Evolutionary conservation across 2,329 filamentous ascomycete genomes (phyloP).

Genomic region (Bipolaris cookei): DNA sequence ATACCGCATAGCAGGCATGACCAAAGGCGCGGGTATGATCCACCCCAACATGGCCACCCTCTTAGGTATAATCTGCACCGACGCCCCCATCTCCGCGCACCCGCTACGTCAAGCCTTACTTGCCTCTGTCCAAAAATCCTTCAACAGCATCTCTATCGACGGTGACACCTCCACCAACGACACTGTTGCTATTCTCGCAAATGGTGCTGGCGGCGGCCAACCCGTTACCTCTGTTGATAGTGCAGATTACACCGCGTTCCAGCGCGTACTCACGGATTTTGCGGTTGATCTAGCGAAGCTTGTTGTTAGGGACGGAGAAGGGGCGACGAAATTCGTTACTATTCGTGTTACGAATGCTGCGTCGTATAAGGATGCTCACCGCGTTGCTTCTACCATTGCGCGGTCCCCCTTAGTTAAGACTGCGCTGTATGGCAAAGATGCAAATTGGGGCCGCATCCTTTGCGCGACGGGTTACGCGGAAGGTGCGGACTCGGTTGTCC

Average conservation of each 20-base stretch:
- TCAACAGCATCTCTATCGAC: slow-evolving; percentile 97
- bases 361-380: slow-evolving; percentile 72
- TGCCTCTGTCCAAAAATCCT: slow-evolving; percentile 79
- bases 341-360: slow-evolving; percentile 80
- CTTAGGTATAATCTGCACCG: slow-evolving; percentile 88
- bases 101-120: slow-evolving; percentile 74
- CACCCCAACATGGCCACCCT: slow-evolving; percentile 99
- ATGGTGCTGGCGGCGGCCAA: slow-evolving; percentile 82
- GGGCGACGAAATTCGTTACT: slow-evolving; percentile 97
- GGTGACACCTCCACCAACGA: slow-evolving; percentile 98
- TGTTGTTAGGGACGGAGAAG: slow-evolving; percentile 94
- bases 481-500: slow-evolving; percentile 68
- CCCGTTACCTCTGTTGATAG: slow-evolving; percentile 62
- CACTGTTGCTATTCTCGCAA: slow-evolving; percentile 91
- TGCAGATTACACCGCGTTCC: slow-evolving; percentile 74
- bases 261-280: slow-evolving; percentile 74
- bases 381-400: slow-evolving; percentile 86
- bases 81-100: slow-evolving; percentile 75
- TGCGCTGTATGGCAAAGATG: slow-evolving; percentile 93
- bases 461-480: slow-evolving; percentile 87
- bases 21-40: slow-evolving; percentile 98
- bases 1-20: slow-evolving; percentile 91
- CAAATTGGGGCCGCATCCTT: slow-evolving; percentile 97
- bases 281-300: slow-evolving; percentile 86
- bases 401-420: slow-evolving; percentile 95